Evolutionary conservation across 768 basidiomycete species (phyloP).

Genomic region (Leccinum subtestaceum): DNA sequence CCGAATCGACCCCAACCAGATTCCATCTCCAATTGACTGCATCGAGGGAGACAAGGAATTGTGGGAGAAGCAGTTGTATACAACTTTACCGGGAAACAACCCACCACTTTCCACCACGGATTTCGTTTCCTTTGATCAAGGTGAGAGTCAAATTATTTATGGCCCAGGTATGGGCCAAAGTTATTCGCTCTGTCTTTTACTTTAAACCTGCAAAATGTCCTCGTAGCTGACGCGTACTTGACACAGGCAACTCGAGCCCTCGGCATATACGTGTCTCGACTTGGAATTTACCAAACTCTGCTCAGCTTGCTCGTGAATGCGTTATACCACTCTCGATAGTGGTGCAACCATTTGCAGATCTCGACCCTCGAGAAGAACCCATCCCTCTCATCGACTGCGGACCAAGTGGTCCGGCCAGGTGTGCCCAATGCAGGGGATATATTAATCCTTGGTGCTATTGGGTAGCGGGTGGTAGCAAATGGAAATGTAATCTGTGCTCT

Average conservation of each 20-base stretch:
- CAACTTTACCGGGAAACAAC: slow-evolving; percentile 58
- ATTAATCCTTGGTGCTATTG: slow-evolving; percentile 93
- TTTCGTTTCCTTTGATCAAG: slow-evolving; percentile 90
- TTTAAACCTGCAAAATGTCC: neutral
- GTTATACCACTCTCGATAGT: slow-evolving; percentile 81
- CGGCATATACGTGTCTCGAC: slow-evolving; percentile 87
- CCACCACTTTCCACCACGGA: slow-evolving; percentile 87
- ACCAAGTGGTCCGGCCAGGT: slow-evolving; percentile 75
- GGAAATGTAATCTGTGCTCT: slow-evolving; percentile 90
- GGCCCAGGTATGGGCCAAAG: neutral
- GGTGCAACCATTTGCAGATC: slow-evolving; percentile 87
- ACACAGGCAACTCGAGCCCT: slow-evolving; percentile 82
- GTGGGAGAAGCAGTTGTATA: slow-evolving; percentile 72
- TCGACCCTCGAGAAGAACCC: slow-evolving; percentile 73
- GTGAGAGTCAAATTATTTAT: slow-evolving; percentile 29
- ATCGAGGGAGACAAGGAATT: slow-evolving; percentile 75
- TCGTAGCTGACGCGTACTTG: slow-evolving; percentile 15
- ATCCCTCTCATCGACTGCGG: slow-evolving; percentile 77
- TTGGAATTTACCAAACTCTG: slow-evolving; percentile 81
- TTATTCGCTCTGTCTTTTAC: neutral
- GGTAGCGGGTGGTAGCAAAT: slow-evolving; percentile 76
- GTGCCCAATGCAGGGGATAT: slow-evolving; percentile 81
- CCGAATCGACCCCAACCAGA: slow-evolving; percentile 76
- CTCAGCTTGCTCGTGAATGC: slow-evolving; percentile 76
- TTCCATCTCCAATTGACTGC: slow-evolving; percentile 86